Evolutionary conservation across 495 filamentous ascomycete species (phyloP), one percentile per base, ranked within the genome.

Genomic region (Daldinia loculata): DNA sequence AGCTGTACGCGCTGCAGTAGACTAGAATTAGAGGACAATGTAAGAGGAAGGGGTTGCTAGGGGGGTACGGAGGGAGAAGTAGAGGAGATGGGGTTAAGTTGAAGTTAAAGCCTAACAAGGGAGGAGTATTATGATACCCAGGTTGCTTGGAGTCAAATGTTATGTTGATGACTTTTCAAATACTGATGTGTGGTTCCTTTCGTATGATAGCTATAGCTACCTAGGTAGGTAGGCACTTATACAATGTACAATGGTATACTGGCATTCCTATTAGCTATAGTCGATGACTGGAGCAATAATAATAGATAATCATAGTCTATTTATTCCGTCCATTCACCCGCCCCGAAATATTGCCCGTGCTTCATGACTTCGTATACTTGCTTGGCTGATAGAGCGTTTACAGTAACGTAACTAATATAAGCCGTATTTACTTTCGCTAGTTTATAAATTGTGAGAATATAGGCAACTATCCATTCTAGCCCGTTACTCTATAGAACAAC

Each of bases 1-100:
- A 81, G 76, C 51, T 84, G 66, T 80, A 80, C 73, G 82, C 80
- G 2, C 71, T 80, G 41, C 65, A 50, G 57, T 68, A 50, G 36
- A 22, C 8, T 30, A 9, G 22, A 2, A 30, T 15, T 4, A 26
- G 32, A 30, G n/a, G 19, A 2, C 0, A 30, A 22, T 2, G 29
- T 27, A 2, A n/a, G 19, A 24, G 9, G 36, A 34, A 15, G 19
- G 30, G 34, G 12, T 51, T 36, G 17, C 1, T 15, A 51, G 2
- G 17, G 17, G 8, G 15, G n/a, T 24, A 24, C 29, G 4, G 59
- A 22, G 14, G 41, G 39, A 48, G 22, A 43, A 27, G 50, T 24
- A 38, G 22, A 24, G 34, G 24, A 5, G 56, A 39, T 6, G 29
- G 7, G 30, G 32, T 34, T 34, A 12, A 34, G 9, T 34, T 34